phyloP scores from a whole-genome alignment of 1,284 basidiomycete genomes.

The Leccinum subrobustum region DNA sequence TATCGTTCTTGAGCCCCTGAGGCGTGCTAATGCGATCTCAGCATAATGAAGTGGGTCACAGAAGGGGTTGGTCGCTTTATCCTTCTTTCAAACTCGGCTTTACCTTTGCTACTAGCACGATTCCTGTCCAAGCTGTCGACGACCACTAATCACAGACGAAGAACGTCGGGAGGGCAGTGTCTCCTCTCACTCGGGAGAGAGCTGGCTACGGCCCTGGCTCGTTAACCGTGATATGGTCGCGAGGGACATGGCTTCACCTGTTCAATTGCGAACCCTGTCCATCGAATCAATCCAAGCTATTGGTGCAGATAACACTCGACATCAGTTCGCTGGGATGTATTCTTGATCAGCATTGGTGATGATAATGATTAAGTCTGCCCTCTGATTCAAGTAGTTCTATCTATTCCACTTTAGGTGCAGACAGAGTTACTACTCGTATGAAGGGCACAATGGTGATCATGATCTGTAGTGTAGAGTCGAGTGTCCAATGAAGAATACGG shows the following conservation, averaged over 20 bases:
- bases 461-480: slow-evolving; percentile 25
- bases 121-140: slow-evolving; percentile 64
- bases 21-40: slow-evolving; percentile 28
- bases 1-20: slow-evolving; percentile 1
- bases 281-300: slow-evolving; percentile 15
- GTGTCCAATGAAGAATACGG: slow-evolving; percentile 21
- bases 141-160: slow-evolving; percentile 36
- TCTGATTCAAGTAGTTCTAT: slow-evolving; percentile 25
- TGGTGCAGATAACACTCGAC: slow-evolving; percentile 21
- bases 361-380: slow-evolving; percentile 12
- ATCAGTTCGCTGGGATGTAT: slow-evolving; percentile 51
- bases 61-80: slow-evolving; percentile 46
- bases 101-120: slow-evolving; percentile 43
- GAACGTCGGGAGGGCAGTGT: slow-evolving; percentile 13
- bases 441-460: slow-evolving; percentile 15
- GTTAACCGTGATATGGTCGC: slow-evolving; percentile 21
- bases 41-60: slow-evolving; percentile 63
- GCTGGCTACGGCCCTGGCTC: slow-evolving; percentile 28
- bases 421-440: slow-evolving; percentile 22
- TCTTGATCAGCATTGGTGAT: slow-evolving; percentile 36
- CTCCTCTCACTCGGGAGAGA: slow-evolving; percentile 4
- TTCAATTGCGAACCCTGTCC: slow-evolving; percentile 21
- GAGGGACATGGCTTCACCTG: slow-evolving; percentile 12
- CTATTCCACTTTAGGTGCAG: slow-evolving; percentile 24
- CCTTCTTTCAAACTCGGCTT: slow-evolving; percentile 5